These are phyloP conservation scores for Spergularia bocconei DNA, from an alignment of 148 eudicot species.

Conservation along the genomic window DNA sequence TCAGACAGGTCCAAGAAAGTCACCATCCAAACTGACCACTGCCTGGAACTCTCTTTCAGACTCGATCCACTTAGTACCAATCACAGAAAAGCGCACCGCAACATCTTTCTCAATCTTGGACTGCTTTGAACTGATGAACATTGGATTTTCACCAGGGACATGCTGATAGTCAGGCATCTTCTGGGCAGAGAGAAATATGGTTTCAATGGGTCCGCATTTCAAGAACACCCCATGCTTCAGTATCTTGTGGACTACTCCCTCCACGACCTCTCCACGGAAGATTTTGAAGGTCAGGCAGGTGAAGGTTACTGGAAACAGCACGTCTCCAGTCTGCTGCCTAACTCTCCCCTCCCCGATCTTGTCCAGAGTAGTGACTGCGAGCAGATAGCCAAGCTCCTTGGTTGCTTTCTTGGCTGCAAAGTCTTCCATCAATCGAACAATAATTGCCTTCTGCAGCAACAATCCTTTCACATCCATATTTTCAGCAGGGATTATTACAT, in stretches of 20 bases:
- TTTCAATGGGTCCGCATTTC: constrained; percentile 63
- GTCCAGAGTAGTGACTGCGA: constrained; percentile 55
- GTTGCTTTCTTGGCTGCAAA: constrained; percentile 60
- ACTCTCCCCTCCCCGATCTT: constrained; percentile 66
- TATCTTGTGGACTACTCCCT: constrained; percentile 61
- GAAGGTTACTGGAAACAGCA: constrained; percentile 64
- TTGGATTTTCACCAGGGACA: constrained; percentile 63
- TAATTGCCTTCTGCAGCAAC: constrained; percentile 52
- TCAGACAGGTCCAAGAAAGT: constrained; percentile 59
- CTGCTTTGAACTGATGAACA: constrained; percentile 56
- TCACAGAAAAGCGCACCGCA: constrained; percentile 45
- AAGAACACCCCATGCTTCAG: constrained; percentile 63
- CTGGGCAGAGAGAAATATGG: constrained; percentile 53
- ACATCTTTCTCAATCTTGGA: constrained; percentile 60
- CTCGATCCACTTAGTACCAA: constrained; percentile 58
- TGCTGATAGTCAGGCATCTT: constrained; percentile 61
- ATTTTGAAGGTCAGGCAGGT: constrained; percentile 56
- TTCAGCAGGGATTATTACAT: constrained; percentile 62
- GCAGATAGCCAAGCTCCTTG: constrained; percentile 56
- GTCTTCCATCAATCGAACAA: constrained; percentile 55
- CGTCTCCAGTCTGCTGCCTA: constrained; percentile 60
- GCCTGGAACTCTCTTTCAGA: constrained; percentile 59
- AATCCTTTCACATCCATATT: constrained; percentile 53
- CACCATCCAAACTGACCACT: constrained; percentile 59
- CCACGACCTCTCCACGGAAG: constrained; percentile 56